phyloP scores from a whole-genome alignment of 441 rosid genomes.

The Geranium incanum region DNA sequence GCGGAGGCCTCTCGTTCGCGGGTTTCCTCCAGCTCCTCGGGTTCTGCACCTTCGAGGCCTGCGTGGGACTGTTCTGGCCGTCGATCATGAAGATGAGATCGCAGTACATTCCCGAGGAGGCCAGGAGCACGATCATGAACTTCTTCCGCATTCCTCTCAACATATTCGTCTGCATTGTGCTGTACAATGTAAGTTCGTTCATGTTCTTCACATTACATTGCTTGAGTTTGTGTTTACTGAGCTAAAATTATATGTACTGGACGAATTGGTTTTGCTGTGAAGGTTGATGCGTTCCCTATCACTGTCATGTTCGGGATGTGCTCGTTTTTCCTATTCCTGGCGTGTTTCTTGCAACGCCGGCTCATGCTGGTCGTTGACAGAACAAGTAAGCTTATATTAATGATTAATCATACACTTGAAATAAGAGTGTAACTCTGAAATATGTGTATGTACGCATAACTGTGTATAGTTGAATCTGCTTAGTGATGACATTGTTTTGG shows the following conservation, averaged over 20 bases:
- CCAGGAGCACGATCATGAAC: conserved; percentile 98
- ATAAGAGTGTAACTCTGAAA: too few species aligned
- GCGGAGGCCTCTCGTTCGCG: conserved; percentile 70
- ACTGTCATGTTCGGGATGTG: conserved; percentile 96
- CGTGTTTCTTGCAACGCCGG: conserved; percentile 74
- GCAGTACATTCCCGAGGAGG: conserved; percentile 96
- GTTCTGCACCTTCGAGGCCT: conserved; percentile 87
- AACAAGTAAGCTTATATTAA: conserved; percentile 35
- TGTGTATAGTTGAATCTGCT: not conserved
- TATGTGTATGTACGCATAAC: too few species aligned
- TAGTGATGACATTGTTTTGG: conserved; percentile 9
- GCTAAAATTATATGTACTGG: not conserved
- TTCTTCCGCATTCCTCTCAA: conserved; percentile 95
- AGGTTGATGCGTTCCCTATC: conserved; percentile 90
- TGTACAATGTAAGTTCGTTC: conserved; percentile 62
- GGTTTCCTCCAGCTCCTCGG: conserved; percentile 80
- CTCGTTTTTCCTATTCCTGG: conserved; percentile 84
- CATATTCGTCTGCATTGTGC: conserved; percentile 77
- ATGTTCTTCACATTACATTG: not conserved
- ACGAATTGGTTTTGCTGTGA: conserved; percentile 23
- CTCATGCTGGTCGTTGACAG: conserved; percentile 63
- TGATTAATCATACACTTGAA: too few species aligned
- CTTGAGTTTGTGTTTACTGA: not conserved
- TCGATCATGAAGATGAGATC: conserved; percentile 99
- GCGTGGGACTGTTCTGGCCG: conserved; percentile 97